Base-by-base conservation (phyloP, 345 rosid species). In the Arabis hirsuta region DNA sequence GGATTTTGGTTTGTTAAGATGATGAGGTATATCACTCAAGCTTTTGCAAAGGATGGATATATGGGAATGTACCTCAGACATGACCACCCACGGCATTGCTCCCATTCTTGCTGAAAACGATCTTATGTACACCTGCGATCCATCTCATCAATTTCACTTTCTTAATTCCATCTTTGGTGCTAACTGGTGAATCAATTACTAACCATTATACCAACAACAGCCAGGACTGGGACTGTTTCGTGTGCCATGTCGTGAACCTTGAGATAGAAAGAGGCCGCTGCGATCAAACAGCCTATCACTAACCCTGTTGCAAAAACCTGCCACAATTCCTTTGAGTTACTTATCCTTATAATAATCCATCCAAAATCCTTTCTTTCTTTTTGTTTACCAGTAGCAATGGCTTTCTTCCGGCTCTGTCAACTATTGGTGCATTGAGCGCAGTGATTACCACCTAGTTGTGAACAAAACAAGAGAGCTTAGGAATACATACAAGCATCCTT, bases 81-180 rank as follows among this genome's bases (percentile, higher is more conserved):
- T n/a, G n/a, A n/a, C n/a, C n/a, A n/a, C n/a, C n/a, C n/a, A n/a
- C n/a, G n/a, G n/a, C n/a, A 57, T 89, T 32, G 98, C 95, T 45
- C 98, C 97, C 96, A 94, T 88, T 74, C 98, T 97, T 46, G 85
- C 86, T 4, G 98, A 89, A 74, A 94, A 94, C 3, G 96, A 78
- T 48, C 83, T 84, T 77, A 94, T 84, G 83, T 86, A 94, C 59
- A 89, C 69, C 97, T 94, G 89, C 14, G n/a, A n/a, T 56, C 39
- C 2, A 36, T 36, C 67, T 58, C 57, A 61, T 14, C 69, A 41
- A n/a, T 36, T 36, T 36, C 2, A 36, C 4, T 12, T 44, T 26
- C 46, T 45, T 12, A n/a, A n/a, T n/a, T n/a, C n/a, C n/a, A 42
- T 24, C 62, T 66, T 29, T 47, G 71, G 44, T 54, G 46, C 60